Base-by-base conservation (phyloP, 352 stramenopile species). In the Saprolegnia diclina region DNA sequence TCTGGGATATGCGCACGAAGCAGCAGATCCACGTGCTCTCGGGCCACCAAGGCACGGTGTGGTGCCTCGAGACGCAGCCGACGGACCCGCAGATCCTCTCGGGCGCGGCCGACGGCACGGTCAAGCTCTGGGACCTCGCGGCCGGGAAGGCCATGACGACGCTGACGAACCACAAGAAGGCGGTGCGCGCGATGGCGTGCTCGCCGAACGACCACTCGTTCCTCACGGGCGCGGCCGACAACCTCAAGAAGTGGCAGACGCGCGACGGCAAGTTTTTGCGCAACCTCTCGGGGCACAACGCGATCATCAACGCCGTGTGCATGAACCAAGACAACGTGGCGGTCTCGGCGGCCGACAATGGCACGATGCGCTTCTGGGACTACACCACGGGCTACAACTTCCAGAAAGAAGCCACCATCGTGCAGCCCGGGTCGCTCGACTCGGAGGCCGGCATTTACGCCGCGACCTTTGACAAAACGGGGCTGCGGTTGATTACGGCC, bases 81-180 rank as follows among this genome's bases (percentile, higher is more conserved):
- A 98, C 92, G 1, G 97, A 99, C 76, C 97, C 97, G 46, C 96
- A 98, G 78, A 84, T 97, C 65, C 88, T 97, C 56, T 96, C 91
- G 7, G 90, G 88, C 56, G 94, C 84, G 5, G 94, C 94, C 38
- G 96, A 99, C 79, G 96, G 82, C 63, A 99, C 96, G 4, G 85
- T 99, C 54, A 98, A 98, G 83, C 73, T 99, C 5, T 99, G 97
- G 97, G 97, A 99, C 79, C 80, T 99, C 38, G 94, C 94, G 5
- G 95, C 96, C 0, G 97, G 97, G 24, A 99, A 98, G 77, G 90
- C 96, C 52, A 98, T 99, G 85, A 97, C 94, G 24, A 99, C 97
- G 13, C 77, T 99, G 21, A 99, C 97, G n/a, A 97, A 99, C 80
- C 97, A 99, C 81, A 99, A 99, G 85, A 99, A 99, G 77, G 91